Evolutionary conservation across 2,329 filamentous ascomycete species (phyloP), one percentile per base, ranked within the genome.

Genomic region (Mycocentrospora acerina): DNA sequence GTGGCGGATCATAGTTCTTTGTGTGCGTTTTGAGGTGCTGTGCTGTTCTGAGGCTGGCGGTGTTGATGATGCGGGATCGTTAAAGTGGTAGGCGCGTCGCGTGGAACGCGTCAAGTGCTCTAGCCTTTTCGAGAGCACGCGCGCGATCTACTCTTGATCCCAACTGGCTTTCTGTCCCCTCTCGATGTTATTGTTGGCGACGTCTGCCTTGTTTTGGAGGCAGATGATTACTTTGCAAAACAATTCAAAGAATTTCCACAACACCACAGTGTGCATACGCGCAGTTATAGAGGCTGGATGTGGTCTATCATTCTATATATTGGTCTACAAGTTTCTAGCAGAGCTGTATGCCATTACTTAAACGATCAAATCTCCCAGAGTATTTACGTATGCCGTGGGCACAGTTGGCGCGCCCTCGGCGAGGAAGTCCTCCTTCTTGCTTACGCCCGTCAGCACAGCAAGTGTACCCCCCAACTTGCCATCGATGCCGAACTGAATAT

Each of bases 401-500:
- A 88, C 81, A 1, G 86, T 82, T 28, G 78, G 68, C 7, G 83
- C 82, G 19, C 79, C 81, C 38, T 82, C 75, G 14, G 80, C 83
- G 55, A 90, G 77, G 73, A 90, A 88, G 42, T 96, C 86, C 37
- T 86, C 85, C 69, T 91, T 89, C 69, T 86, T 86, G 58, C 80
- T 84, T 12, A 98, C 91, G 12, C 93, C 93, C 0, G 90, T 96
- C 66, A 95, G 72, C 4, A 98, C 93, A 26, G 86, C 88, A 53
- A 98, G 70, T 0, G 93, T 97, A 1, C 93, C 93, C 13, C 93
- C 93, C 18, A 98, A 77, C 50, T 86, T 85, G 0, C 91, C 91
- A 63, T 97, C 85, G 48, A 96, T 79, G 3, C 93, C 93, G 65
- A 98, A 98, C 65, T 87, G 83, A 64, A 98, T 97, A 69, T 98